Base-by-base conservation (phyloP, 176 grass and related monocot genomes). In the Paspalum notatum region DNA sequence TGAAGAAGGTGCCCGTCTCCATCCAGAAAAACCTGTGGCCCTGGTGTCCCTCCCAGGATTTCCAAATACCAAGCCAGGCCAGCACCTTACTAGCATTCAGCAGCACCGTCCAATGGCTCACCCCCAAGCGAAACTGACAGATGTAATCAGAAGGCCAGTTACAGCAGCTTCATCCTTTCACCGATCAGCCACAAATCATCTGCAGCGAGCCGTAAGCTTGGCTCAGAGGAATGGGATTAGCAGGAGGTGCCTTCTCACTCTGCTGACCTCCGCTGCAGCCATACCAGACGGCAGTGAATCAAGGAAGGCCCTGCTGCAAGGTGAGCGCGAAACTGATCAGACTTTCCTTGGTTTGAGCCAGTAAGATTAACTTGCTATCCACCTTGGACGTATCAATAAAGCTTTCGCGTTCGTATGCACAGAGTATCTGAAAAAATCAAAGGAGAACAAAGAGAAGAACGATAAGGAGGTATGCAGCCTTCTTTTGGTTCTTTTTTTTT, bases 371-470 rank as follows among this genome's bases (percentile, higher is more conserved):
- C 11, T 65, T 88, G 16, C 32, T 68, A 20, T 17, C 21, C 20
- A 20, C 0, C 4, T 45, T 79, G 41, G 12, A 71, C 66, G 62
- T 47, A 59, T 52, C 12, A 45, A 12, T 48, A 60, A 27, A 56
- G 37, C 44, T 66, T 67, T 40, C 41, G 12, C 18, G 5, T 79
- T 78, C 56, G 16, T 68, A 5, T n/a, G 48, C 51, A 20, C 38
- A 90, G 96, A 95, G 54, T 91, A 95, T 60, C 76, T 91, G 50
- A 93, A 93, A 46, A 99, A 81, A 52, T 99, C 96, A 9, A 86
- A 93, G 75, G 84, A 93, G 65, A 95, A 95, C 91, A 99, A 99
- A 62, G 89, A 82, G 12, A 99, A 90, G 77, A 90, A 93, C 57
- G 93, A 93, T 66, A 99, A 91, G 78, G 90, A 99, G 93, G 93